Conservation (phyloP, 2,329 filamentous ascomycete species). For the Fusarium pseudograminearum region DNA sequence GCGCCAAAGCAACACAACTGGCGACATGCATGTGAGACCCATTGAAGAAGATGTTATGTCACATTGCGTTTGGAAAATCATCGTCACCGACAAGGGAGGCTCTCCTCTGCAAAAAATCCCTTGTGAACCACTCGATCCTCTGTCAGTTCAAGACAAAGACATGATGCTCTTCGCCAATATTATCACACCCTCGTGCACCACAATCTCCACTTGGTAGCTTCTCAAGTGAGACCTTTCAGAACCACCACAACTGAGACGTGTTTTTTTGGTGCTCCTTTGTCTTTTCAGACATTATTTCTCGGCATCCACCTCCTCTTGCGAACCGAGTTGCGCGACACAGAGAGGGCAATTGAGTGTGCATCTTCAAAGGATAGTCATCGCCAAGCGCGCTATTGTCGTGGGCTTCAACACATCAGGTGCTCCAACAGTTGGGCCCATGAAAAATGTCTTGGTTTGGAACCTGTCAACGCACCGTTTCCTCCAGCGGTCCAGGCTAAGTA, state of each 20-base stretch:
- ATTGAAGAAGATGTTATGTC: slow-evolving; percentile 38
- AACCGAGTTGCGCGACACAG: slow-evolving; percentile 17
- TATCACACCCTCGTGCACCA: slow-evolving; percentile 17
- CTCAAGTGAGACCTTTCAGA: slow-evolving; percentile 31
- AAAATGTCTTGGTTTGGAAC: slow-evolving; percentile 31
- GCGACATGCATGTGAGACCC: slow-evolving; percentile 35
- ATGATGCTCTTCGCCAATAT: slow-evolving; percentile 10
- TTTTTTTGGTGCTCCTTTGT: slow-evolving; percentile 32
- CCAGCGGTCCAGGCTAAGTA: background rate
- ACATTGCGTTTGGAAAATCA: slow-evolving; percentile 5
- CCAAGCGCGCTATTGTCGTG: slow-evolving; percentile 10
- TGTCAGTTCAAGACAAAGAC: slow-evolving; percentile 10
- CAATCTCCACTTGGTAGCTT: slow-evolving; percentile 21
- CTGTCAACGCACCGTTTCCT: slow-evolving; percentile 26
- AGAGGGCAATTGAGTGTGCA: slow-evolving; percentile 16
- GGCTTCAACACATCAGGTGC: background rate
- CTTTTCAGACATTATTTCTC: slow-evolving; percentile 32
- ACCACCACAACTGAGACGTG: slow-evolving; percentile 32
- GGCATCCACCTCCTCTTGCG: slow-evolving; percentile 29
- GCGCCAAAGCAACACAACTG: slow-evolving; percentile 13
- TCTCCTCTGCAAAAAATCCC: slow-evolving; percentile 9
- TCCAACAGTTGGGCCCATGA: background rate
- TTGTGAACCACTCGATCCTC: slow-evolving; percentile 3
- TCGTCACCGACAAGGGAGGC: slow-evolving; percentile 15
- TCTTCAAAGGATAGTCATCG: background rate